Evolutionary conservation across 345 rosid genomes (phyloP).

Genomic region (Excoecaria agallocha): DNA sequence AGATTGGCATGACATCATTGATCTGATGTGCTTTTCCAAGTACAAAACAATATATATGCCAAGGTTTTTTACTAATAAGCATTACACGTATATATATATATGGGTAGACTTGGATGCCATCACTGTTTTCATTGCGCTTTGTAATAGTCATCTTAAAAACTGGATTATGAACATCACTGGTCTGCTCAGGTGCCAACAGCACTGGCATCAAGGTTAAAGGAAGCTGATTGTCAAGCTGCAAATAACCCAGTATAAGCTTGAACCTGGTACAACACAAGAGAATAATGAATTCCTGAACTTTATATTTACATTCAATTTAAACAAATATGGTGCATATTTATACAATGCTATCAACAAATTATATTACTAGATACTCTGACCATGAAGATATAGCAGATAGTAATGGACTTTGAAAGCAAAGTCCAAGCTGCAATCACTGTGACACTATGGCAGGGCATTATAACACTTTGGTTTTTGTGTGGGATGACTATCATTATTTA

Average conservation of each 20-base stretch:
- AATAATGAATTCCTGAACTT: constrained; percentile 2
- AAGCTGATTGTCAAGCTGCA: constrained; percentile 96
- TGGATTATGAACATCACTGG: constrained; percentile 68
- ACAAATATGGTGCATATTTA: not conserved
- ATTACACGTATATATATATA: constrained; percentile 87
- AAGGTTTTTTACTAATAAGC: constrained; percentile 15
- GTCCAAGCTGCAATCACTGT: not conserved
- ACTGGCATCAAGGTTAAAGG: constrained; percentile 95
- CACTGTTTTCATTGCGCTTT: constrained; percentile 66
- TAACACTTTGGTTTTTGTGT: too few species aligned
- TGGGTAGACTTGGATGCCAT: constrained; percentile 79
- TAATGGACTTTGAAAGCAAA: not conserved
- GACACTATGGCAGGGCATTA: not conserved
- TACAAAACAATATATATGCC: constrained; percentile 13
- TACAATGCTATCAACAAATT: not conserved
- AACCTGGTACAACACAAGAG: constrained; percentile 57
- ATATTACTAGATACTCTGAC: not conserved
- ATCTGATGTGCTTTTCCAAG: constrained; percentile 14
- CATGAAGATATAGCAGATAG: not conserved
- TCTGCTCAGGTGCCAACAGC: constrained; percentile 79
- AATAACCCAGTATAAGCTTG: constrained; percentile 78
- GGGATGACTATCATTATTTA: too few species aligned
- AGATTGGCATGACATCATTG: constrained; percentile 8
- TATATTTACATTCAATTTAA: not conserved
- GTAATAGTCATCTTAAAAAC: constrained; percentile 91